Evolutionary conservation across 148 eudicot genomes (phyloP).

Genomic region (Dysphania ambrosioides): DNA sequence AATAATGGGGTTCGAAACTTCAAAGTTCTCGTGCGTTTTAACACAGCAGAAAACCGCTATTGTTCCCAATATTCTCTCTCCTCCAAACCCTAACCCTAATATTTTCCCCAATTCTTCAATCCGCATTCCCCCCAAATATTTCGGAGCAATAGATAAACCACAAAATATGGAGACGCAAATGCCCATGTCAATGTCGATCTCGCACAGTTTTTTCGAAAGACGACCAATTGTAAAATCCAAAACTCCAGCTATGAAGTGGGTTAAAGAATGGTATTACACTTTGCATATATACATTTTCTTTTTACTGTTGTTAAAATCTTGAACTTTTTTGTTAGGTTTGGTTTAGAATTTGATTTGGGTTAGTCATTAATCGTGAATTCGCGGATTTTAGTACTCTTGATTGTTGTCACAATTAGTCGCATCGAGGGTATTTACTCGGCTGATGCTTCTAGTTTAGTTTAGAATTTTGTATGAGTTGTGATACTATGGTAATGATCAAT

Average conservation of each 20-base stretch:
- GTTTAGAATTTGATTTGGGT: background rate
- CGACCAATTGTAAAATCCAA: constrained; percentile 70
- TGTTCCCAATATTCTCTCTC: constrained; percentile 14
- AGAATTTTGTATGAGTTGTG: too few relatives aligned
- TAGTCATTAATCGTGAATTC: too few relatives aligned
- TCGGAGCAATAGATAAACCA: background rate
- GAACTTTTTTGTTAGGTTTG: background rate
- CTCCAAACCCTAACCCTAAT: constrained; percentile 25
- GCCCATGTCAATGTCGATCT: background rate
- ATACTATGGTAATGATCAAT: too few relatives aligned
- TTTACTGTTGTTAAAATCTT: background rate
- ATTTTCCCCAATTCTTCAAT: background rate
- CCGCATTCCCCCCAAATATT: background rate
- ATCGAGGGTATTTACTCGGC: too few relatives aligned
- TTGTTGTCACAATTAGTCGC: too few relatives aligned
- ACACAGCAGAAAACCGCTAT: background rate
- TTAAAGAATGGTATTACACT: constrained; percentile 53
- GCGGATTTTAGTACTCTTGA: too few relatives aligned
- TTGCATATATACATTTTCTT: background rate
- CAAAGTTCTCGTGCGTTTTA: constrained; percentile 9
- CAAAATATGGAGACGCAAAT: constrained; percentile 47
- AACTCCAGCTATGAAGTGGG: constrained; percentile 78
- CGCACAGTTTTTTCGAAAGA: constrained; percentile 57
- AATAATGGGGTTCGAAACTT: background rate
- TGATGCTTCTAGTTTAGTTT: too few relatives aligned